A percentile compares a stretch with the other conserved stretches of the same genome.
These are phyloP conservation scores for Pharnaceum exiguum DNA, from an alignment of 148 eudicot genomes.

Conservation along the genomic window DNA sequence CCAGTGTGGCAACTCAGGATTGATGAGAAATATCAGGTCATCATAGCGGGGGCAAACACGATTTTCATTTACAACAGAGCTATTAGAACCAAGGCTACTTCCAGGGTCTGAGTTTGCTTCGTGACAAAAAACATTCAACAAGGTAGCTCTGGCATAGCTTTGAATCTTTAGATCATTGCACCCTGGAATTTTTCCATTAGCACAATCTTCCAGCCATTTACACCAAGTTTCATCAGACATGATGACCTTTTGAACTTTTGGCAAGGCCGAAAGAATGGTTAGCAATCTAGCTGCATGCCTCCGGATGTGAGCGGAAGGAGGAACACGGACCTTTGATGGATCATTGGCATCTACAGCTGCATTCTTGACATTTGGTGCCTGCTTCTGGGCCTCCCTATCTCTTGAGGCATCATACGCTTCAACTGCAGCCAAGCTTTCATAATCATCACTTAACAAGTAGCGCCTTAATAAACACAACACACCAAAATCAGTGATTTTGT, in stretches of 20 bases:
- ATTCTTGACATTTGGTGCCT: constrained; percentile 32
- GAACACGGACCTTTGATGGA: constrained; percentile 60
- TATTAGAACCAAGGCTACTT: constrained; percentile 28
- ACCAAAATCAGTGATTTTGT: constrained; percentile 71
- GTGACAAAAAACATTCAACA: constrained; percentile 65
- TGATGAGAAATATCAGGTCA: constrained; percentile 77
- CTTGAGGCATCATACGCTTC: constrained; percentile 97
- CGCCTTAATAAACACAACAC: constrained; percentile 82
- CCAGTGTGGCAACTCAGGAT: constrained; percentile 88
- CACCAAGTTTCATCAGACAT: constrained; percentile 58
- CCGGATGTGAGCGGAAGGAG: constrained; percentile 80
- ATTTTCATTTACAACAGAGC: constrained; percentile 24
- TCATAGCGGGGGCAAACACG: constrained; percentile 49
- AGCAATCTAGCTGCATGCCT: constrained; percentile 90
- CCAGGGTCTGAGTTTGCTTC: constrained; percentile 28
- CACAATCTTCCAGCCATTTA: constrained; percentile 98
- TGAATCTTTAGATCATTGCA: constrained; percentile 79
- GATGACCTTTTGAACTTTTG: constrained; percentile 72
- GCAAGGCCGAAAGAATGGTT: constrained; percentile 72
- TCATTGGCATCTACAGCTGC: constrained; percentile 46
- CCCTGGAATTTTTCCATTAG: constrained; percentile 82
- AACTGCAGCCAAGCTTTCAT: constrained; percentile 88
- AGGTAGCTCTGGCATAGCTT: constrained; percentile 87
- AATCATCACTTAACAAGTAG: constrained; percentile 80
- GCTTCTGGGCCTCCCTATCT: constrained; percentile 58